phyloP scores from a whole-genome alignment of 768 basidiomycete genomes.

The Galerina marginata region DNA sequence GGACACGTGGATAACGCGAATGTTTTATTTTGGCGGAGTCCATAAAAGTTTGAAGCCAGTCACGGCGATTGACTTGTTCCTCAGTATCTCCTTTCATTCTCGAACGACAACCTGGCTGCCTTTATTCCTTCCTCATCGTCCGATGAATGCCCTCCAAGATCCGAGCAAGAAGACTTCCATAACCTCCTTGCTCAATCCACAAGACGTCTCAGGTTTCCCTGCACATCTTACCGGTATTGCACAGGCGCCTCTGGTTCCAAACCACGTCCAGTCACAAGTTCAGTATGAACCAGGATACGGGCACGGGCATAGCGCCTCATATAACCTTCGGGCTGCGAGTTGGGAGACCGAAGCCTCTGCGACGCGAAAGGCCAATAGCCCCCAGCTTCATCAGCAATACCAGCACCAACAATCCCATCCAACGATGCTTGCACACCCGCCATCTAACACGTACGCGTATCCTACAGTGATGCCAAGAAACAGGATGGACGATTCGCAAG shows the following conservation, averaged over 20 bases:
- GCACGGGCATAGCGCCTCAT: conserved; percentile 37
- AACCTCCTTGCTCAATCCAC: conserved; percentile 46
- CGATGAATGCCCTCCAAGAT: conserved; percentile 41
- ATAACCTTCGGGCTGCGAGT: conserved; percentile 65
- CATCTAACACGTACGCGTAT: conserved; percentile 16
- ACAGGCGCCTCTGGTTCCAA: conserved; percentile 23
- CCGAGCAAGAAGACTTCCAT: conserved; percentile 48
- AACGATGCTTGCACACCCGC: conserved; percentile 5
- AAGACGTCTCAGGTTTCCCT: conserved; percentile 35
- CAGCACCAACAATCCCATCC: conserved; percentile 16
- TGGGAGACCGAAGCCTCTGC: conserved; percentile 48
- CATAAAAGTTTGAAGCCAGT: conserved; percentile 21
- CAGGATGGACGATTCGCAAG: conserved; percentile 36
- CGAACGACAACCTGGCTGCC: background rate
- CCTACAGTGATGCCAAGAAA: conserved; percentile 33
- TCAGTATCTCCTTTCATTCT: conserved; percentile 5
- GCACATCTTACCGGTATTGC: conserved; percentile 24
- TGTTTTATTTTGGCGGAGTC: conserved; percentile 24
- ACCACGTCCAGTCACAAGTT: conserved; percentile 29
- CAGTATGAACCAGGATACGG: conserved; percentile 32
- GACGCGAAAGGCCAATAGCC: conserved; percentile 41
- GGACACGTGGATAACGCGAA: conserved; percentile 25
- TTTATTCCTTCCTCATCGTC: conserved; percentile 5
- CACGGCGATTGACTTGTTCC: conserved; percentile 19
- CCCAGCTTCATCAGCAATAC: conserved; percentile 23